Percentiles rank a stretch among this genome's conserved stretches.
Conservation (phyloP, 805 yeast genomes). For the Brettanomyces nanus region DNA sequence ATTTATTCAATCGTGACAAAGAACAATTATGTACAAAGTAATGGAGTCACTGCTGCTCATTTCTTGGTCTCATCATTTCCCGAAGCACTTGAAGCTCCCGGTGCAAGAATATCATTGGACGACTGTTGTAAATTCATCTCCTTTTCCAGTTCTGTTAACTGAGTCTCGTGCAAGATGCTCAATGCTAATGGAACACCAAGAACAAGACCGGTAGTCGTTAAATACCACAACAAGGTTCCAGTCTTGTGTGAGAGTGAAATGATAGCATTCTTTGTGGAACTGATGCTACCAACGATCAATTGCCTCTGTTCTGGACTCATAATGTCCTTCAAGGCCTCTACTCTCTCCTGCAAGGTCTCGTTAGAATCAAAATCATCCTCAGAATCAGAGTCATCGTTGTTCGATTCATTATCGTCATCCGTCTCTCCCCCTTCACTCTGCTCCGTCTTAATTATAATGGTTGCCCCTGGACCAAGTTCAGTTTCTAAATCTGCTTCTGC, state of each 20-base stretch:
- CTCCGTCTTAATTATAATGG: constrained; percentile 23
- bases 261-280: constrained; percentile 32
- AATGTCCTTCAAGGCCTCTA: constrained; percentile 85
- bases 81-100: constrained; percentile 46
- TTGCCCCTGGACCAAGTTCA: constrained; percentile 11
- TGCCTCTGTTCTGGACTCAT: constrained; percentile 82
- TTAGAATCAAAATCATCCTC: constrained; percentile 67
- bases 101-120: constrained; percentile 65
- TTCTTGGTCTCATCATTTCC: background rate
- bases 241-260: constrained; percentile 45
- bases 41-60: too few species aligned
- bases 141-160: constrained; percentile 88
- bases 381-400: constrained; percentile 34
- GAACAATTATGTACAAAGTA: background rate
- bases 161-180: constrained; percentile 87
- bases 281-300: constrained; percentile 22
- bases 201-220: constrained; percentile 75
- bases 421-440: constrained; percentile 28
- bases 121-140: constrained; percentile 71
- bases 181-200: constrained; percentile 90
- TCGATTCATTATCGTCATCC: constrained; percentile 27
- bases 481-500: constrained; percentile 7
- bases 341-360: constrained; percentile 82
- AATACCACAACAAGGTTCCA: constrained; percentile 77
- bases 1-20: background rate